A percentile compares a stretch with the other conserved stretches of the same genome.
These are phyloP conservation scores for Geotrichum restrictum DNA, from an alignment of 1,139 yeast genomes.

Conservation along the genomic window DNA sequence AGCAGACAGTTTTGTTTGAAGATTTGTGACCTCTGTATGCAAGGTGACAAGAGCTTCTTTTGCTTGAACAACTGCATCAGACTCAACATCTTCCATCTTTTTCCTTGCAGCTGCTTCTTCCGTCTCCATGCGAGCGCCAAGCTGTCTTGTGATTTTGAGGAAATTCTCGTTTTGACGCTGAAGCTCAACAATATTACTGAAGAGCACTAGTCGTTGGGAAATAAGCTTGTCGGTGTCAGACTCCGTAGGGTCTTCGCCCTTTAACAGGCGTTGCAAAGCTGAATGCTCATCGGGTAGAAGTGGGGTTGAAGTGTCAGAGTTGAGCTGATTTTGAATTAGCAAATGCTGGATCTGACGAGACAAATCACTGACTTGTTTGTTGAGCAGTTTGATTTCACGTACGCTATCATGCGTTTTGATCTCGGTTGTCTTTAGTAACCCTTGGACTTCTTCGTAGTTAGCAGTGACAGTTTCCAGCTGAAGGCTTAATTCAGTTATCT, in stretches of 20 bases:
- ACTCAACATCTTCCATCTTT: slow-evolving; percentile 48
- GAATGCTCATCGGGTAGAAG: slow-evolving; percentile 55
- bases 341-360: slow-evolving; percentile 76
- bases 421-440: slow-evolving; percentile 33
- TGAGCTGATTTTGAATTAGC: slow-evolving; percentile 58
- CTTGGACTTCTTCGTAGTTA: slow-evolving; percentile 41
- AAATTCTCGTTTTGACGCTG: slow-evolving; percentile 72
- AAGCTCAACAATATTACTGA: slow-evolving; percentile 62
- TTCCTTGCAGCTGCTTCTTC: slow-evolving; percentile 46
- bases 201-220: slow-evolving; percentile 67
- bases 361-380: slow-evolving; percentile 63
- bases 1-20: slow-evolving; percentile 51
- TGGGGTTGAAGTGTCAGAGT: slow-evolving; percentile 49
- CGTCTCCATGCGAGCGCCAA: slow-evolving; percentile 65
- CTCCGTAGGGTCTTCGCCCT: slow-evolving; percentile 38
- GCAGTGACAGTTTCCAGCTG: slow-evolving; percentile 46
- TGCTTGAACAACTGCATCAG: slow-evolving; percentile 67
- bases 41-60: slow-evolving; percentile 67
- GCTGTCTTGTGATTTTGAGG: slow-evolving; percentile 58
- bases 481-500: slow-evolving; percentile 50
- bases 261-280: slow-evolving; percentile 48
- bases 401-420: slow-evolving; percentile 30
- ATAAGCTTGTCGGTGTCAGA: slow-evolving; percentile 71
- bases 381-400: slow-evolving; percentile 40
- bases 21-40: slow-evolving; percentile 56